These are phyloP conservation scores for Trichoderma gracile DNA, from an alignment of 2,329 filamentous ascomycete species.

Conservation along the genomic window DNA sequence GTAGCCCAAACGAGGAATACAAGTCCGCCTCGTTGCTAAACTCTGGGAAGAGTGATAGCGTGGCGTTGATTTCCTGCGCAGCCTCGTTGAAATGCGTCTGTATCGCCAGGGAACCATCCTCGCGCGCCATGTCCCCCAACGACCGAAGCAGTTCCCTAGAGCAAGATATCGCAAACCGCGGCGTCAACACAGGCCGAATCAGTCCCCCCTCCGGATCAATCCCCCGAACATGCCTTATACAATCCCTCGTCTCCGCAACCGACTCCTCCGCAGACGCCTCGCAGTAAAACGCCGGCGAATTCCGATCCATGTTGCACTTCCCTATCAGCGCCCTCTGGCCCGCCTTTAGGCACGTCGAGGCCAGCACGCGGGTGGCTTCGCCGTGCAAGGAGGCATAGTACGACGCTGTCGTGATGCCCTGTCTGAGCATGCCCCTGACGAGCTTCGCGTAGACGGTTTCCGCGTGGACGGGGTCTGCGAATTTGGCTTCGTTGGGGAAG, in stretches of 20 bases:
- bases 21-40: slow-evolving; percentile 60
- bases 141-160: slow-evolving; percentile 54
- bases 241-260: slow-evolving; percentile 50
- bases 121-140: slow-evolving; percentile 54
- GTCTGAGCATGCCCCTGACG: slow-evolving; percentile 59
- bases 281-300: slow-evolving; percentile 55
- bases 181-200: slow-evolving; percentile 55
- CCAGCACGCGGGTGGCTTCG: slow-evolving; percentile 58
- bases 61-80: slow-evolving; percentile 58
- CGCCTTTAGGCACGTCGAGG: slow-evolving; percentile 52
- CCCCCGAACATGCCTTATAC: slow-evolving; percentile 48
- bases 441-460: slow-evolving; percentile 51
- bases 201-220: slow-evolving; percentile 49
- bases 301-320: slow-evolving; percentile 64
- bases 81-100: slow-evolving; percentile 71
- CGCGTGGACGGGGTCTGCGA: slow-evolving; percentile 56
- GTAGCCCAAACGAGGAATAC: slow-evolving; percentile 56
- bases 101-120: slow-evolving; percentile 54
- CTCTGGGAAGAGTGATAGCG: slow-evolving; percentile 55
- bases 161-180: slow-evolving; percentile 64
- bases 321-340: slow-evolving; percentile 63
- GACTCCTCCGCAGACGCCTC: slow-evolving; percentile 51
- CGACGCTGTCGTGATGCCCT: slow-evolving; percentile 62
- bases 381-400: slow-evolving; percentile 61
- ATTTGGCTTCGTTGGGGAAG: slow-evolving; percentile 64